A percentile compares a stretch with the other conserved stretches of the same genome.
Evolutionary conservation across 2,329 filamentous ascomycete species (phyloP).

Genomic region (Myotisia sp.): DNA sequence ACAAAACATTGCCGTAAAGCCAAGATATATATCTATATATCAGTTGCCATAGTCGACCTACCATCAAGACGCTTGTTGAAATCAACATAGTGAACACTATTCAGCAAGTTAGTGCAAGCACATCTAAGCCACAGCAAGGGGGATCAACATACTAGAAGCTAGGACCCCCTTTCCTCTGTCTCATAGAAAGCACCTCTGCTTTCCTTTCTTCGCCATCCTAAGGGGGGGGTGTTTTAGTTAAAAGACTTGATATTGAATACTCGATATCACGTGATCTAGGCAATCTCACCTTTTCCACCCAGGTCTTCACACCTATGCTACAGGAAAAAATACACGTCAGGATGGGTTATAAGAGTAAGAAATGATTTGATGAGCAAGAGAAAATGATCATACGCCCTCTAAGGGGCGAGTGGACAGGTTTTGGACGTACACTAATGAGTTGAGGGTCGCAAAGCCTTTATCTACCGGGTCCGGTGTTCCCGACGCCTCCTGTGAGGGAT

Average conservation of each 20-base stretch:
- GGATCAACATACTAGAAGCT: slow-evolving; percentile 53
- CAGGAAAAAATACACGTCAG: slow-evolving; percentile 6
- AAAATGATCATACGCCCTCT: not conserved
- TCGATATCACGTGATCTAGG: slow-evolving; percentile 13
- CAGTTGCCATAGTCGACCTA: slow-evolving; percentile 19
- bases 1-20: not conserved
- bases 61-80: slow-evolving; percentile 77
- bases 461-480: slow-evolving; percentile 48
- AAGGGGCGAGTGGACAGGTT: not conserved
- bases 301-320: slow-evolving; percentile 52
- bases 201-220: slow-evolving; percentile 71
- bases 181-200: slow-evolving; percentile 92
- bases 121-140: not conserved
- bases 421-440: slow-evolving; percentile 57
- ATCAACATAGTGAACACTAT: slow-evolving; percentile 79
- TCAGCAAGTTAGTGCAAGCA: slow-evolving; percentile 12
- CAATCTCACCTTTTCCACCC: slow-evolving; percentile 51
- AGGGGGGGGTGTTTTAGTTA: not conserved
- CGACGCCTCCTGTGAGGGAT: slow-evolving; percentile 39
- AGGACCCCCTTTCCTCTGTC: slow-evolving; percentile 72
- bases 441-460: slow-evolving; percentile 70
- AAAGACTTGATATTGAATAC: too few species aligned
- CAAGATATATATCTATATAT: too few species aligned
- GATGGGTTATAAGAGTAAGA: slow-evolving; percentile 1
- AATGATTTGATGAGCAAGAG: not conserved